phyloP scores from a whole-genome alignment of 257 asterid species.

The Nyctanthes arbortristis region DNA sequence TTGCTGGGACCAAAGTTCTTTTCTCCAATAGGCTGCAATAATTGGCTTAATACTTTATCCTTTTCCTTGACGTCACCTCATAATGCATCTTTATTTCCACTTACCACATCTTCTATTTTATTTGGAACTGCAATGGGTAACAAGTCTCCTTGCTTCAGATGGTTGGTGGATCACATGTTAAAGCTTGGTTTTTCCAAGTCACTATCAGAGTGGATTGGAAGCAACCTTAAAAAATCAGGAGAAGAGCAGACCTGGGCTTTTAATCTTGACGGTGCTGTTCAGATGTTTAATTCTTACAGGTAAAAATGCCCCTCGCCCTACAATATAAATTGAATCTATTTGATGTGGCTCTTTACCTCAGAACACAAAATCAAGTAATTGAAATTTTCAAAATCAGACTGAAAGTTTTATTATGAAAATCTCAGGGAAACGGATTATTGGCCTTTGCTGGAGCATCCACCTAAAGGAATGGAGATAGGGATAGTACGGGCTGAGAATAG shows the following conservation, averaged over 20 bases:
- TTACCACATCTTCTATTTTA: neutral
- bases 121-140: neutral
- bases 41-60: neutral
- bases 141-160: conserved; percentile 42
- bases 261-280: conserved; percentile 82
- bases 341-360: neutral
- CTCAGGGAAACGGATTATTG: conserved; percentile 75
- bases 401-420: conserved; percentile 13
- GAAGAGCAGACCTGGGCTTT: conserved; percentile 75
- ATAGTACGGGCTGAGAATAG: conserved; percentile 85
- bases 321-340: conserved; percentile 4
- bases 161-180: conserved; percentile 93
- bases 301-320: conserved; percentile 20
- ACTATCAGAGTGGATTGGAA: conserved; percentile 88
- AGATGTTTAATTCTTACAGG: conserved; percentile 91
- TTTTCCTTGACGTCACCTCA: neutral
- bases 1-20: neutral
- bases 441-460: conserved; percentile 67
- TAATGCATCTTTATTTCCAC: neutral
- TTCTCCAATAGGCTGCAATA: neutral
- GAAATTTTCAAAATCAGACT: neutral
- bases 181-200: conserved; percentile 84
- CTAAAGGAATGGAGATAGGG: conserved; percentile 66
- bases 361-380: neutral
- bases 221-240: conserved; percentile 83